Conservation (phyloP, 768 basidiomycete genomes). For the Panaeolus papilionaceus region DNA sequence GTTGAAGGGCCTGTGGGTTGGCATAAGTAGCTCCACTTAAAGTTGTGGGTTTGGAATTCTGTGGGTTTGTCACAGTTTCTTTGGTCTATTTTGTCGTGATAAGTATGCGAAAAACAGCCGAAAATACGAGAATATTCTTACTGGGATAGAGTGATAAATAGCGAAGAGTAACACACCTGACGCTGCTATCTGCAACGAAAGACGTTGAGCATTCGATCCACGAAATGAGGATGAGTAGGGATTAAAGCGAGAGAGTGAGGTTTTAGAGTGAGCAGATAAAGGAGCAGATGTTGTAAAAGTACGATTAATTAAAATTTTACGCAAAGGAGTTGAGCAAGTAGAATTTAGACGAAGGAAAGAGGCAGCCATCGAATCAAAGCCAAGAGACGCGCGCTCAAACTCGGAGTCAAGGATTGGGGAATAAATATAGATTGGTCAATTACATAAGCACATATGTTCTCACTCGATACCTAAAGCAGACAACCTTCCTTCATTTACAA, state of each 20-base stretch:
- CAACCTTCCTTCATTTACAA: conserved; percentile 15
- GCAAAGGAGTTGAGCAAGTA: background rate
- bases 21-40: conserved; percentile 43
- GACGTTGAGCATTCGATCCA: background rate
- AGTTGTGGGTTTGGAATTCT: conserved; percentile 19
- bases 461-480: conserved; percentile 17
- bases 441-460: conserved; percentile 10
- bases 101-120: background rate
- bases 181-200: conserved; percentile 21
- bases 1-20: conserved; percentile 48
- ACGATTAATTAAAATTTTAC: background rate
- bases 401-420: background rate
- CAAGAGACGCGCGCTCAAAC: background rate
- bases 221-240: background rate
- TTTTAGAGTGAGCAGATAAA: background rate
- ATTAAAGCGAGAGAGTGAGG: background rate
- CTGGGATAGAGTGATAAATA: conserved; percentile 27
- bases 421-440: conserved; percentile 19
- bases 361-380: background rate
- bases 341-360: background rate
- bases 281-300: background rate
- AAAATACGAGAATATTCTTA: conserved; percentile 4
- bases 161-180: conserved; percentile 44
- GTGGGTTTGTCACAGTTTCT: background rate
- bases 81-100: background rate